Conservation (phyloP, 2,329 filamentous ascomycete genomes). For the Colletotrichum trifolii region DNA sequence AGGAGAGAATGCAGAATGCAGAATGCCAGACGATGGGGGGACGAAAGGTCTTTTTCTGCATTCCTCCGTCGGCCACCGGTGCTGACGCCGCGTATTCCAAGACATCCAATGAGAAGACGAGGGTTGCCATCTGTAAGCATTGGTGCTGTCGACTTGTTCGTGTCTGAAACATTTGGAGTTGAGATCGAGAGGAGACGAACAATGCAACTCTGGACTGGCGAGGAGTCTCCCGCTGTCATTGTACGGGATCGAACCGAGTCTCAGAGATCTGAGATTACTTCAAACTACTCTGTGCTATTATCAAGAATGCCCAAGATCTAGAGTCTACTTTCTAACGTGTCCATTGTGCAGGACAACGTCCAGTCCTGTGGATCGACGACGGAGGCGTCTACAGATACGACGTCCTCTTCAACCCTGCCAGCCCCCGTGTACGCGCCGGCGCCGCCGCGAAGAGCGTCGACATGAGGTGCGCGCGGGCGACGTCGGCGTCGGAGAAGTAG, state of each 20-base stretch:
- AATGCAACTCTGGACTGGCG: no score
- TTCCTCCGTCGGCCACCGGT: background rate
- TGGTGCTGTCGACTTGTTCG: background rate
- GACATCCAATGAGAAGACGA: no score
- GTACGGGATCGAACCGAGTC: no score
- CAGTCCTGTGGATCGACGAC: no score
- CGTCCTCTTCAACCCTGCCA: conserved; percentile 44
- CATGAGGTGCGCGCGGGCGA: conserved; percentile 73
- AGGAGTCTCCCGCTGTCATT: no score
- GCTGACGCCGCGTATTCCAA: background rate
- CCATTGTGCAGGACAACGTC: no score
- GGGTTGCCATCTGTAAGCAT: background rate
- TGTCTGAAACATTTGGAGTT: no score
- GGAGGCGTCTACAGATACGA: conserved; percentile 40
- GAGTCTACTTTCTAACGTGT: no score
- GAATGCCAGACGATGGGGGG: background rate
- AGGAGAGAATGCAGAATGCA: background rate
- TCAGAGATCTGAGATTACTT: no score
- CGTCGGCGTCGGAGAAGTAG: conserved; percentile 77
- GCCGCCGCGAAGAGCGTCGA: conserved; percentile 56
- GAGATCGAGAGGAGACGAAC: no score
- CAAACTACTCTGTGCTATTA: no score
- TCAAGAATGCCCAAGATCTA: no score
- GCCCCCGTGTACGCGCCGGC: conserved; percentile 43
- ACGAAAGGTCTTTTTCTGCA: background rate